A percentile compares a stretch with the other conserved stretches of the same genome.
phyloP scores from a whole-genome alignment of 2,329 filamentous ascomycete species.

The Pseudogymnoascus sp. region DNA sequence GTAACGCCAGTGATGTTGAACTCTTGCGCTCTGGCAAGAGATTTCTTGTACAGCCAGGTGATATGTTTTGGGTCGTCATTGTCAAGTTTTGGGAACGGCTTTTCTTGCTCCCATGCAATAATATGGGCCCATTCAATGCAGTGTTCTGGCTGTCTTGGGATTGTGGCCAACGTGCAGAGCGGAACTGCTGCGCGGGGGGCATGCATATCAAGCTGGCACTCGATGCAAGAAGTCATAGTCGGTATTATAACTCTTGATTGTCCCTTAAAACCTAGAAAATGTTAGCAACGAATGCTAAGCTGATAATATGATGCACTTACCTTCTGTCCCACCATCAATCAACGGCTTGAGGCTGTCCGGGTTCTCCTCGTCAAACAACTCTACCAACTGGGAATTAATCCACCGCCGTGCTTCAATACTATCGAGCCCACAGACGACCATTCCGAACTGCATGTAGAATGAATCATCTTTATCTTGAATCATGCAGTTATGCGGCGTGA shows the following conservation, averaged over 20 bases:
- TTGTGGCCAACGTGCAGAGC: constrained; percentile 90
- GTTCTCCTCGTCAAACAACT: constrained; percentile 77
- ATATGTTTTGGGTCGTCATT: constrained; percentile 96
- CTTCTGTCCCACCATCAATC: constrained; percentile 94
- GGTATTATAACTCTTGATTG: constrained; percentile 89
- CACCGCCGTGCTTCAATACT: constrained; percentile 95
- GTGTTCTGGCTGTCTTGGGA: constrained; percentile 93
- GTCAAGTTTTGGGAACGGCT: constrained; percentile 77
- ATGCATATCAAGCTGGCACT: constrained; percentile 98
- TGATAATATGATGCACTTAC: constrained; percentile 28
- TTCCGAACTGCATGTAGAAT: constrained; percentile 95
- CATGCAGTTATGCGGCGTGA: constrained; percentile 86
- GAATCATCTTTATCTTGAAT: constrained; percentile 96
- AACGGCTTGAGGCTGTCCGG: constrained; percentile 84
- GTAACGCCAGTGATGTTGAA: constrained; percentile 90
- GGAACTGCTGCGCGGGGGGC: constrained; percentile 95
- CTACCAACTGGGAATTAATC: constrained; percentile 92
- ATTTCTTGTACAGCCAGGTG: constrained; percentile 88
- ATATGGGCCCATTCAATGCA: constrained; percentile 99
- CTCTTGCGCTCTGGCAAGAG: constrained; percentile 69
- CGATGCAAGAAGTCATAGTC: constrained; percentile 89
- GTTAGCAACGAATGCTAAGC: constrained; percentile 5
- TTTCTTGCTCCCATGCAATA: constrained; percentile 88
- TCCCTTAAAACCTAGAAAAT: constrained; percentile 75
- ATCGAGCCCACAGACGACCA: constrained; percentile 89